Evolutionary conservation across 495 filamentous ascomycete species (phyloP).

Genomic region (Aspergillus cristatus): DNA sequence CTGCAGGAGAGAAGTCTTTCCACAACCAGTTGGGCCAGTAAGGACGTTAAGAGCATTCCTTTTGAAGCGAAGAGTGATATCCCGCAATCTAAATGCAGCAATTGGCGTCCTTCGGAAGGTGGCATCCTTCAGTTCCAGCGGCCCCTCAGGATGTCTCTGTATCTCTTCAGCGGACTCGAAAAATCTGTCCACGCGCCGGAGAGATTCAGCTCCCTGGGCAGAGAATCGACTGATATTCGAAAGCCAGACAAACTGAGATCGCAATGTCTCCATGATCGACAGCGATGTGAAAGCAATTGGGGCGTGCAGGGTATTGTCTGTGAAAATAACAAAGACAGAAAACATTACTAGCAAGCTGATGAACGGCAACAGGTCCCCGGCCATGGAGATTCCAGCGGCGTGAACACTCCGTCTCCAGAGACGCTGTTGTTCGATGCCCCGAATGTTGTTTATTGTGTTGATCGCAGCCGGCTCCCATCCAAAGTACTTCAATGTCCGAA

Average conservation of each 20-base stretch:
- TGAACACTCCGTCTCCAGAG: conserved; percentile 36
- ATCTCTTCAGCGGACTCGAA: conserved; percentile 32
- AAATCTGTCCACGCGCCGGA: conserved; percentile 37
- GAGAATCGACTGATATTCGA: conserved; percentile 27
- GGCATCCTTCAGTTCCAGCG: conserved; percentile 26
- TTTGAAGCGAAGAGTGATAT: conserved; percentile 40
- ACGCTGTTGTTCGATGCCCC: conserved; percentile 34
- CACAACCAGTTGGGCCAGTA: conserved; percentile 41
- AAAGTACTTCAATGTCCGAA: conserved; percentile 44
- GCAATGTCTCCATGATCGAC: conserved; percentile 32
- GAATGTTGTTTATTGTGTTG: conserved; percentile 29
- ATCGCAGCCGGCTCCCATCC: conserved; percentile 40
- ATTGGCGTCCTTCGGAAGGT: conserved; percentile 17
- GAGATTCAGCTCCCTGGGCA: conserved; percentile 32
- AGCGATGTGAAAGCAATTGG: conserved; percentile 40
- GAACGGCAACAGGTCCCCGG: conserved; percentile 31
- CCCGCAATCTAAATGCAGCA: conserved; percentile 31
- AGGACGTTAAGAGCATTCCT: conserved; percentile 44
- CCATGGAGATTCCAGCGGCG: conserved; percentile 17
- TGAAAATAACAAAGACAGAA: conserved; percentile 29
- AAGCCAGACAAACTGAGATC: conserved; percentile 32
- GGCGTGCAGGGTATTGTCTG: conserved; percentile 32
- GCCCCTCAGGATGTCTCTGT: conserved; percentile 30
- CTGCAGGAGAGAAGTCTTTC: conserved; percentile 63
- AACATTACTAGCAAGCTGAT: conserved; percentile 36